phyloP scores from a whole-genome alignment of 495 filamentous ascomycete species.

The Aspergillus homomorphus region DNA sequence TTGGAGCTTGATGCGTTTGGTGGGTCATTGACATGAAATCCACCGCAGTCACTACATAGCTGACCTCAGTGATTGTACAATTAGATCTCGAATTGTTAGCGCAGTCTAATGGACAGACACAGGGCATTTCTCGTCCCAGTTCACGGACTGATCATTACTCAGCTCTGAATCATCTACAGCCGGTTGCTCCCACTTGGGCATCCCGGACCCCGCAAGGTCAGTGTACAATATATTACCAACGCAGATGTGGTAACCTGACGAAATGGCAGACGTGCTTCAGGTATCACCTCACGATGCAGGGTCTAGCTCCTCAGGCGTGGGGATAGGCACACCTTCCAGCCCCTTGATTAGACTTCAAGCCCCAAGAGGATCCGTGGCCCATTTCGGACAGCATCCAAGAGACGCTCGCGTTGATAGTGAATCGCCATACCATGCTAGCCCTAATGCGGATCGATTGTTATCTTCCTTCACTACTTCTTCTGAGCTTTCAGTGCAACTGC shows the following conservation, averaged over 20 bases:
- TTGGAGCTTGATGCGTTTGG: slow-evolving; percentile 50
- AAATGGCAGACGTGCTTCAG: slow-evolving; percentile 17
- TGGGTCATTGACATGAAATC: slow-evolving; percentile 21
- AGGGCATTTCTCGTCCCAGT: not conserved
- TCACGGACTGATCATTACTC: not conserved
- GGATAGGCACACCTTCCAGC: slow-evolving; percentile 26
- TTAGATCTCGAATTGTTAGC: slow-evolving; percentile 43
- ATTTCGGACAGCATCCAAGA: not conserved
- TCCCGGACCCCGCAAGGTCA: slow-evolving; percentile 35
- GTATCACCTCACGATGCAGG: slow-evolving; percentile 20
- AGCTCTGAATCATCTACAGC: not conserved
- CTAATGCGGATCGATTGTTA: not conserved
- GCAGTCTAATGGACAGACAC: slow-evolving; percentile 19
- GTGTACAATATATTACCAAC: slow-evolving; percentile 2
- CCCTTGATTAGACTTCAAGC: slow-evolving; percentile 28
- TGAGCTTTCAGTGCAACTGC: not conserved
- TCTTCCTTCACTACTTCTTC: not conserved
- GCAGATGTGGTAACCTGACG: not conserved
- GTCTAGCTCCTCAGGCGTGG: slow-evolving; percentile 32
- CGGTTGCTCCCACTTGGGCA: slow-evolving; percentile 9
- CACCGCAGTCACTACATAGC: not conserved
- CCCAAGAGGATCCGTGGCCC: not conserved
- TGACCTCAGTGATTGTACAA: not conserved
- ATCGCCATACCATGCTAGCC: not conserved
- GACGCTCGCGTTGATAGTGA: slow-evolving; percentile 1